Evolutionary conservation across 2,329 filamentous ascomycete genomes (phyloP).

Genomic region (Bipolaris victoriae): DNA sequence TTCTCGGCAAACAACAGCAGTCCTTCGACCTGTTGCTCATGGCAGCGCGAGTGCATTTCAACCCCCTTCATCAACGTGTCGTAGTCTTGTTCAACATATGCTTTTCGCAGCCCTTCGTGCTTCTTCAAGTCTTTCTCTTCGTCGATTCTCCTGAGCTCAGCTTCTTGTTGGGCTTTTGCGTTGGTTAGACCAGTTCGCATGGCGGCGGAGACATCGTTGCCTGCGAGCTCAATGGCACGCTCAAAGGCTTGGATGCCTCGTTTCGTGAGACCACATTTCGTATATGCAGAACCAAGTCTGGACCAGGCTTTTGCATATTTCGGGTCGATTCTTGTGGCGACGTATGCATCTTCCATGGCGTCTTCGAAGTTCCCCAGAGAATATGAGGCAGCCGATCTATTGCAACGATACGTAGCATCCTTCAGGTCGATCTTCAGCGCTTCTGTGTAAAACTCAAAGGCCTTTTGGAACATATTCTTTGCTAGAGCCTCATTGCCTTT

Average conservation of each 20-base stretch:
- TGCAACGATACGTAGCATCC: not conserved
- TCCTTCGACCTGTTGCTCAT: not conserved
- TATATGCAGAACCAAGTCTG: not conserved
- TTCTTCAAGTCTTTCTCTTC: not conserved
- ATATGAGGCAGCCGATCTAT: not conserved
- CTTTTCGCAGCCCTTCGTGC: not conserved
- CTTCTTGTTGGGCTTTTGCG: not conserved
- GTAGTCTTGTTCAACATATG: not conserved
- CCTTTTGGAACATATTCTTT: not conserved
- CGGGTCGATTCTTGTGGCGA: not conserved
- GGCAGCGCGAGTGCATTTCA: not conserved
- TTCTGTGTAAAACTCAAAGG: not conserved
- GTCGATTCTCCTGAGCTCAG: not conserved
- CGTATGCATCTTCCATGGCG: not conserved
- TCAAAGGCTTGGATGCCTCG: not conserved
- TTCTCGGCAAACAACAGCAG: not conserved
- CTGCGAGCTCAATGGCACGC: not conserved
- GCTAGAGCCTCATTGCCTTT: not conserved
- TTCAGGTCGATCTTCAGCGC: not conserved
- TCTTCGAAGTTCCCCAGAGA: not conserved
- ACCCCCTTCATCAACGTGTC: not conserved
- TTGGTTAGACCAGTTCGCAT: not conserved
- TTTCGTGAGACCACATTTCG: not conserved
- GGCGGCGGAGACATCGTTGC: not conserved
- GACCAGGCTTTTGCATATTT: slow-evolving; percentile 1